phyloP scores from a whole-genome alignment of 1,284 basidiomycete species.

The Leccinum pallidistipes region DNA sequence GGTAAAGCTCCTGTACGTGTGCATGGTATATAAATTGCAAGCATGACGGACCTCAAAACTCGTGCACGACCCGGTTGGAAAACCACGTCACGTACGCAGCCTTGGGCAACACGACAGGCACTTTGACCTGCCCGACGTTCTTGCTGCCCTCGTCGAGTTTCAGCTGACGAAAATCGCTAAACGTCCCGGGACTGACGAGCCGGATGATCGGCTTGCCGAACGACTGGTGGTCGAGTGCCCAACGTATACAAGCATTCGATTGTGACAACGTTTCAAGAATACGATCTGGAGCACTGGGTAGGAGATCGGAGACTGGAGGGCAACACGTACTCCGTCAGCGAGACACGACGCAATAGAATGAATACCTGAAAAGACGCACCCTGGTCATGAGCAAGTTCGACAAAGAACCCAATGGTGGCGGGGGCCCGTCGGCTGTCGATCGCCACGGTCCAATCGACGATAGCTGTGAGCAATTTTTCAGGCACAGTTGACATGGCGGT shows the following conservation, averaged over 20 bases:
- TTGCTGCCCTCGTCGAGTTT: neutral
- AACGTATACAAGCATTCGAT: neutral
- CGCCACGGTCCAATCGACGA: neutral
- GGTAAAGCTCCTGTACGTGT: neutral
- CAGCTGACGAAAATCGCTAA: neutral
- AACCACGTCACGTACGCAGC: neutral
- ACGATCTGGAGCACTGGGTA: neutral
- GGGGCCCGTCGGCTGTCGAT: neutral
- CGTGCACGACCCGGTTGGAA: neutral
- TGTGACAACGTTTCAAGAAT: neutral
- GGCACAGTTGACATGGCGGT: neutral
- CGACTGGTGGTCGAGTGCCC: neutral
- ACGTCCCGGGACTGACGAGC: neutral
- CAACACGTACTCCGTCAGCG: neutral
- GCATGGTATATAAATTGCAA: neutral
- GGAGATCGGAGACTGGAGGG: conserved; percentile 2
- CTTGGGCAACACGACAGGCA: neutral
- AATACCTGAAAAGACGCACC: neutral
- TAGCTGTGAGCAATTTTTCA: neutral
- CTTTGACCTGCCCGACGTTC: neutral
- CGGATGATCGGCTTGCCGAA: neutral
- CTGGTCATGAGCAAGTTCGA: neutral
- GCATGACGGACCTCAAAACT: neutral
- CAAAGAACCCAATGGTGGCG: neutral
- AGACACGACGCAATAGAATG: neutral